Base-by-base conservation (phyloP, 441 rosid species). In the Corymbia citriodora region DNA sequence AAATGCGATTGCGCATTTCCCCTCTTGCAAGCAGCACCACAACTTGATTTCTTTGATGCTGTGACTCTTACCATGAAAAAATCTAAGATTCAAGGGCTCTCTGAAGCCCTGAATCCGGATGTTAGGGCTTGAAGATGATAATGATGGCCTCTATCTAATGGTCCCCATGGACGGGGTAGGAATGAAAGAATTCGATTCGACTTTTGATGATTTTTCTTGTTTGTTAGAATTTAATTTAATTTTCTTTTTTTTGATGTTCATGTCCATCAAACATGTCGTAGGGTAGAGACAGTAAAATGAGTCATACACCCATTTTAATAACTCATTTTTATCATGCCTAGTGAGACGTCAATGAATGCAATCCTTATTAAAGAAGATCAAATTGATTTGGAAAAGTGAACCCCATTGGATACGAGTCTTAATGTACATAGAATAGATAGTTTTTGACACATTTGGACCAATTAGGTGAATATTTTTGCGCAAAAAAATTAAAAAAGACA, bases 221-320 rank as follows among this genome's bases (percentile, higher is more conserved):
- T 68, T 4, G 23, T 31, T 23, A 9, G 23, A 9, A 4, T 68
- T 31, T 12, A 7, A 33, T 33, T 33, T 33, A 4, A 4, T 40
- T 40, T 40, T 57, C 23, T 65, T 59, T 59, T 59, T 27, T 17
- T 68, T 17, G 8, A 68, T 17, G 79, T 16, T 68, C 10, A 9
- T 17, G 11, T 31, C 19, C 23, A 33, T 70, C 7, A 33, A 70
- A 70, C 25, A 33, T 6, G 25, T 70, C 14, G 0, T 5, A 33
- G 48, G 33, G 27, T 70, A 5, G 81, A 33, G 7, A 0, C n/a
- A 1, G 4, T 63, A 63, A 63, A 63, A 63, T 12, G 3, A 63
- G 17, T 14, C 70, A 29, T 13, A 7, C 2, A 1, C 4, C 9
- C 33, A 29, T 63, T 63, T 63, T 1, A 0, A 0, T 63, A 29